Base-by-base conservation (phyloP, 306 rosid genomes). In the Lathyrus aphaca region DNA sequence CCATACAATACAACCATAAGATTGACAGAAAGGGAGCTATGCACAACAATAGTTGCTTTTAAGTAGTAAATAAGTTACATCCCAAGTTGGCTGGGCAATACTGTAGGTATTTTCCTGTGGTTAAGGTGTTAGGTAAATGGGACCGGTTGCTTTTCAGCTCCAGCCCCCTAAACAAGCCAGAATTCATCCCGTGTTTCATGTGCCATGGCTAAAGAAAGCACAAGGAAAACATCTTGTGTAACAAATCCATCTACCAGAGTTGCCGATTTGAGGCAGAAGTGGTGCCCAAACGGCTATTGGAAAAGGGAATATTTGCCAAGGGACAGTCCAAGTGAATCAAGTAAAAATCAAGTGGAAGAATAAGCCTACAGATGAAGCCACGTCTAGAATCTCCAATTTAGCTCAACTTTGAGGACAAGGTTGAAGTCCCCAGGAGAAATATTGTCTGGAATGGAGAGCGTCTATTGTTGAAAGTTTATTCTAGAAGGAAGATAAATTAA, bases 321-420 rank as follows among this genome's bases (percentile, higher is more conserved):
- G 56, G 25, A 9, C 55, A 9, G 27, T 17, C 13, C 6, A 49
- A 12, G 2, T 49, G 13, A 23, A 49, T 9, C 56, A 8, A 8
- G 55, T 48, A 16, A 48, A 49, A 16, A 16, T 48, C 25, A 49
- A 49, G 25, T 18, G 56, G 25, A 49, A 49, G 13, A 49, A 17
- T 49, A 49, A 49, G 13, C 56, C 56, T 17, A 18, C 14, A 17
- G 12, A 49, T 5, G 6, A 49, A 49, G 56, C 56, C 2, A 50
- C 56, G 10, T 50, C 3, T 50, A 50, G 56, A 14, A 18, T 50
- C 55, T 18, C 29, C 56, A 50, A 8, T 9, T 50, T 50, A 50
- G 29, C 55, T 50, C 56, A 50, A 50, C 56, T 50, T 18, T 18
- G 56, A 50, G 27, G 56, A 50, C 56, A 18, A 17, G 56, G 56